A percentile compares a stretch with the other conserved stretches of the same genome.
Conservation (phyloP, 257 asterid genomes). For the Scutellaria galericulata region DNA sequence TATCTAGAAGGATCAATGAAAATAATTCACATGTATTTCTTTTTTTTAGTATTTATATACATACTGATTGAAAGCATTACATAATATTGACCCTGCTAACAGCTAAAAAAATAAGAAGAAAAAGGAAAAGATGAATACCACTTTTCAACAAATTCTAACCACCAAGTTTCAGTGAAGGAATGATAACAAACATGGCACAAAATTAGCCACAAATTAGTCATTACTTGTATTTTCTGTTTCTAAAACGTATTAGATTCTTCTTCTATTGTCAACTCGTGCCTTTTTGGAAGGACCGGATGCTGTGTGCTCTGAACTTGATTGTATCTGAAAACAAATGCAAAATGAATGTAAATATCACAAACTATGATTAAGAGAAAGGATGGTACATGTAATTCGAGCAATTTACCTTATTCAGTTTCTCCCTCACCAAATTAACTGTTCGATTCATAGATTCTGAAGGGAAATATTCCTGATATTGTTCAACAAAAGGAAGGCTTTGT, state of each 20-base stretch:
- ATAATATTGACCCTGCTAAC: not conserved
- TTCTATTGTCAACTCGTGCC: slow-evolving; percentile 65
- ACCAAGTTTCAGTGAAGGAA: not conserved
- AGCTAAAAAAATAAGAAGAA: not conserved
- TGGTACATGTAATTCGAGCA: slow-evolving; percentile 1
- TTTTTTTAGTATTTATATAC: not conserved
- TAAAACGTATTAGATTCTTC: slow-evolving; percentile 59
- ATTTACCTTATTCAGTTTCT: slow-evolving; percentile 72
- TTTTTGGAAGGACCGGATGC: slow-evolving; percentile 65
- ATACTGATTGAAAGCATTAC: not conserved
- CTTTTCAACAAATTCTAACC: not conserved
- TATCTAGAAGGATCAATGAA: not conserved
- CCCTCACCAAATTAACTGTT: slow-evolving; percentile 79
- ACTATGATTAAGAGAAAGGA: not conserved
- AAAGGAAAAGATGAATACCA: not conserved
- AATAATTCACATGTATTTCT: not conserved
- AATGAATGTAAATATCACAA: not conserved
- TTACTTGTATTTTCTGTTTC: not conserved
- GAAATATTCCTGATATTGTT: slow-evolving; percentile 66
- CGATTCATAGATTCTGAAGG: slow-evolving; percentile 79
- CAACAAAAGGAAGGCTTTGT: slow-evolving; percentile 7
- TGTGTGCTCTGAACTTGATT: slow-evolving; percentile 49
- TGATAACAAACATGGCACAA: not conserved
- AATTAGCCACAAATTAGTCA: not conserved
- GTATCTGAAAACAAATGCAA: slow-evolving; percentile 48